Percentiles rank a stretch among this genome's conserved stretches.
phyloP scores from a whole-genome alignment of 2,329 filamentous ascomycete genomes.

The Harringtonia lauricola region DNA sequence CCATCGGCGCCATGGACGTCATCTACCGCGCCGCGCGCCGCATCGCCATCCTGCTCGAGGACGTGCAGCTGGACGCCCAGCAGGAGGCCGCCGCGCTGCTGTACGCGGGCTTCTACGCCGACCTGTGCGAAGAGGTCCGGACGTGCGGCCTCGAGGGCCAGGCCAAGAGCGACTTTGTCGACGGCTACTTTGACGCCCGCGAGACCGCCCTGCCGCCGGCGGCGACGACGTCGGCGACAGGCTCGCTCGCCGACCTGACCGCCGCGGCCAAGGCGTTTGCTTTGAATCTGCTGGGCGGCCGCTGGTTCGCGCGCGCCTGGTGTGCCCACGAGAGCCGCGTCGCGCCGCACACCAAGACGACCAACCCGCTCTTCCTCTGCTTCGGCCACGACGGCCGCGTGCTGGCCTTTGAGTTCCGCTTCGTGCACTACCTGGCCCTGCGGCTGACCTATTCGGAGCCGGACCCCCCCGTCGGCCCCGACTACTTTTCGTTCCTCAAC shows the following conservation, averaged over 20 bases:
- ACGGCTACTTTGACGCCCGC: constrained; percentile 7
- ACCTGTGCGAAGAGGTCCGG: constrained; percentile 6
- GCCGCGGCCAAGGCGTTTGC: constrained; percentile 6
- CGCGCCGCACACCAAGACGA: constrained; percentile 7
- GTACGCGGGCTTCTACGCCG: constrained; percentile 11
- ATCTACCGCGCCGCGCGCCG: constrained; percentile 16
- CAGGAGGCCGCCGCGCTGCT: constrained; percentile 10
- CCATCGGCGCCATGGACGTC: constrained; percentile 17
- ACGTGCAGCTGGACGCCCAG: constrained; percentile 11
- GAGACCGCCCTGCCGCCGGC: constrained; percentile 1
- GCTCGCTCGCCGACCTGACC: too few relatives aligned
- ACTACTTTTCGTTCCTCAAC: neutral
- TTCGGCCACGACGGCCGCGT: constrained; percentile 9
- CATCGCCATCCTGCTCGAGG: constrained; percentile 14
- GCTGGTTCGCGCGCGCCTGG: constrained; percentile 15
- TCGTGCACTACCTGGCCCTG: constrained; percentile 10
- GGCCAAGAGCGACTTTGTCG: constrained; percentile 8
- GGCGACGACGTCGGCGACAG: neutral
- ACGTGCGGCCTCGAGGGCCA: constrained; percentile 5
- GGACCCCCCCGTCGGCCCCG: neutral
- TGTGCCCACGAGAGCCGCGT: constrained; percentile 16
- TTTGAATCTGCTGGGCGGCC: constrained; percentile 10
- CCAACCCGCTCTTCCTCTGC: constrained; percentile 15
- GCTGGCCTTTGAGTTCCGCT: constrained; percentile 15
- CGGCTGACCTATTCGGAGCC: constrained; percentile 3